phyloP scores from a whole-genome alignment of 495 filamentous ascomycete species.

The Monascus purpureus region DNA sequence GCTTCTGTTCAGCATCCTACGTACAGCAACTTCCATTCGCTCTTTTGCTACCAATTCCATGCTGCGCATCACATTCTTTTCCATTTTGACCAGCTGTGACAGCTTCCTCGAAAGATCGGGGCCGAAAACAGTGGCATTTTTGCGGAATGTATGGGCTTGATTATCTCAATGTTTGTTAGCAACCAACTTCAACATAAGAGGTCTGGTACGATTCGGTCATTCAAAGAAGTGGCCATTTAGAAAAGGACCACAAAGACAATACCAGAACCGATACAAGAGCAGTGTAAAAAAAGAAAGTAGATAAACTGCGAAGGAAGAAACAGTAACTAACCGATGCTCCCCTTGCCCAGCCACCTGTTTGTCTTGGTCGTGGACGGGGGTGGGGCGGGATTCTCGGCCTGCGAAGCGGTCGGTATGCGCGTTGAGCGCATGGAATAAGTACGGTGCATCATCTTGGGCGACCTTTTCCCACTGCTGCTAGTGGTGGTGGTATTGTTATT shows the following conservation, averaged over 20 bases:
- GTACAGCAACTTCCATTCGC: constrained; percentile 94
- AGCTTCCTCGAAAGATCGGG: constrained; percentile 96
- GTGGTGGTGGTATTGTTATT: constrained; percentile 6
- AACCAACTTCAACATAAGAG: too few relatives aligned
- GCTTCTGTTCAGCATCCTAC: constrained; percentile 13
- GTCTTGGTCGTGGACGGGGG: constrained; percentile 84
- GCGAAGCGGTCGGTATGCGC: constrained; percentile 81
- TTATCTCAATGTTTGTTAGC: constrained; percentile 23
- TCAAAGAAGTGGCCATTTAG: neutral
- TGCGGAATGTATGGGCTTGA: constrained; percentile 85
- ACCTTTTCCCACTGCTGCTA: neutral
- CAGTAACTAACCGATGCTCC: constrained; percentile 59
- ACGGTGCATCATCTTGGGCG: constrained; percentile 59
- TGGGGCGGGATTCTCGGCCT: constrained; percentile 84
- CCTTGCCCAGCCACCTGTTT: constrained; percentile 71
- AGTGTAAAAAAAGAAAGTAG: neutral
- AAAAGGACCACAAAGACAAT: neutral
- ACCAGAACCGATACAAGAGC: neutral
- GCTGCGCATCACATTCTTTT: constrained; percentile 99
- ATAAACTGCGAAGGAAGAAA: neutral
- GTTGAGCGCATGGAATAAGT: constrained; percentile 98
- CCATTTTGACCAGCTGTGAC: constrained; percentile 97
- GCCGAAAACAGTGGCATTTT: constrained; percentile 81
- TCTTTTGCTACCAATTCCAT: constrained; percentile 90
- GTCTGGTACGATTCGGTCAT: too few relatives aligned